These are phyloP conservation scores for Scedosporium boydii DNA, from an alignment of 2,329 filamentous ascomycete genomes.

Conservation along the genomic window DNA sequence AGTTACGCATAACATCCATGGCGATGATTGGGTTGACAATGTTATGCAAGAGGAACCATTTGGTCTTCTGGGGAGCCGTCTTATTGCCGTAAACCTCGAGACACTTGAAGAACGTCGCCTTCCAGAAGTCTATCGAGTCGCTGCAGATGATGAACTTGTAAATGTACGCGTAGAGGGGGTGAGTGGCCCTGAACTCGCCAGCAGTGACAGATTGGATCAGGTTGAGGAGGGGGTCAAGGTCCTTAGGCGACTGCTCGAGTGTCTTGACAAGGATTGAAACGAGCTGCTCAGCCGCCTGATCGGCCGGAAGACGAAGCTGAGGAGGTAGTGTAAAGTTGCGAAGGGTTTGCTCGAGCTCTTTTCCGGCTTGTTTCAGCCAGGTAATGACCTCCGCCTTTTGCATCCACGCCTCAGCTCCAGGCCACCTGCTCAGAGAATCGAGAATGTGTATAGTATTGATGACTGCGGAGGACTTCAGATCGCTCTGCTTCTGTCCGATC, in stretches of 20 bases:
- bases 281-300: conserved; percentile 81
- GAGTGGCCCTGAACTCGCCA: conserved; percentile 69
- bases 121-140: conserved; percentile 79
- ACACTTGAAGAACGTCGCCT: conserved; percentile 70
- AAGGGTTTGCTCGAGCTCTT: conserved; percentile 68
- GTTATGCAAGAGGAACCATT: conserved; percentile 85
- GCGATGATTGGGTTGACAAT: conserved; percentile 93
- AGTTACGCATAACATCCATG: conserved; percentile 87
- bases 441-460: conserved; percentile 85
- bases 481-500: conserved; percentile 53
- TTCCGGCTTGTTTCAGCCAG: conserved; percentile 59
- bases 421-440: conserved; percentile 63
- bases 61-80: conserved; percentile 74
- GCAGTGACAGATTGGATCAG: conserved; percentile 76
- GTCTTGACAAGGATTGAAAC: conserved; percentile 79
- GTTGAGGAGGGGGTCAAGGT: conserved; percentile 75
- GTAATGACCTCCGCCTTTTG: conserved; percentile 51
- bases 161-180: conserved; percentile 70
- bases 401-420: conserved; percentile 61
- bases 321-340: conserved; percentile 60
- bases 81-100: conserved; percentile 79
- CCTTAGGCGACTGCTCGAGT: conserved; percentile 62
- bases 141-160: conserved; percentile 77
- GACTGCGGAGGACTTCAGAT: conserved; percentile 58
- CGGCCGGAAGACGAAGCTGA: conserved; percentile 69